Base-by-base conservation (phyloP, 2,329 filamentous ascomycete genomes). In the Nannizzia gypsea region DNA sequence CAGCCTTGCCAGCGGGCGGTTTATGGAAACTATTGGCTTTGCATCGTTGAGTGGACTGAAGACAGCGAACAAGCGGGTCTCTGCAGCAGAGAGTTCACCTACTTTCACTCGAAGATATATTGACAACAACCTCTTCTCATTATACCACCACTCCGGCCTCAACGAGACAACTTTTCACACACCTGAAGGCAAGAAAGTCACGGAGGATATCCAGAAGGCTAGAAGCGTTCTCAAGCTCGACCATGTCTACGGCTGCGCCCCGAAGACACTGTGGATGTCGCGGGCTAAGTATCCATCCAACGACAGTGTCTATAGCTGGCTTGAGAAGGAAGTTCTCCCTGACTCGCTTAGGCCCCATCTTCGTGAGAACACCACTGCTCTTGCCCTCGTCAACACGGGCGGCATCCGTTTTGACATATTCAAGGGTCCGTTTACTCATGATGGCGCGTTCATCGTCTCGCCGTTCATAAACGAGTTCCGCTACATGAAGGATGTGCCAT, bases 401-500 rank as follows among this genome's bases (percentile, higher is more conserved):
- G 89, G 88, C 2, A 84, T 99, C 65, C 88, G 93, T 50, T 99
- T 97, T 72, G 93, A 99, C 71, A 88, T 99, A 63, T 95, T 96
- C 79, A 84, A 92, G 71, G 93, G 93, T 0, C 78, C 86, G 0
- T 97, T 97, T 69, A 97, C 93, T 0, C 83, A 84, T 42, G 93
- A 99, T 70, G 87, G 86, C 3, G 89, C 88, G 0, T 97, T 84
- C 69, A 86, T 92, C 42, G 81, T 97, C 28, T 95, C 88, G 6
- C 93, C 93, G 0, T 99, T 99, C 70, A 84, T 83, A 1, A 95
- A 87, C 72, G 83, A 81, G 1, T 87, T 96, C 71, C 79, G 81
- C 26, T 90, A 85, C 65, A 79, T 96, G 57, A 84, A 86, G 58
- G 84, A 95, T 66, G 88, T 99, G 3, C 89, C 91, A 0, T 95